Base-by-base conservation (phyloP, 768 basidiomycete genomes). In the Suillus paluster region DNA sequence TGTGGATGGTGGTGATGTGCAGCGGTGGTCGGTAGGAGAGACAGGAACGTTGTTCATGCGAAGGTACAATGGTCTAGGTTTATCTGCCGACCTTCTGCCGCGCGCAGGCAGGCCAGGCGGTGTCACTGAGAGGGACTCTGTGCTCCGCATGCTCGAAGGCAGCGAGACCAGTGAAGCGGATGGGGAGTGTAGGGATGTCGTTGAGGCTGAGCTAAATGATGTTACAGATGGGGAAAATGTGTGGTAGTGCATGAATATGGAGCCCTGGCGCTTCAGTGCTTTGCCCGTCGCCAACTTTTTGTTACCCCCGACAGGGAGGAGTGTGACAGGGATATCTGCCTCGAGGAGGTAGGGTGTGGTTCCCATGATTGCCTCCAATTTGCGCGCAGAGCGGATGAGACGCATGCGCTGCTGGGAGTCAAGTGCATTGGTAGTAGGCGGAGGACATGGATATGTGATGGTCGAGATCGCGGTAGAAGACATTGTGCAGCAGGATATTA, bases 321-420 rank as follows among this genome's bases (percentile, higher is more conserved):
- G 27, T 3, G 65, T 52, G n/a, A 66, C 62, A 36, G 73, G 64
- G 0, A 34, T 50, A 57, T 71, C 64, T 36, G 58, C 60, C 39
- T 78, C 77, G n/a, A 78, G 48, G 9, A 78, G 68, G 58, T 54
- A 71, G 0, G 77, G 77, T 25, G 78, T 78, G 11, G 76, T 71
- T 62, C 77, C 77, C 58, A 78, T 70, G 46, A 78, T 61, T 5
- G 75, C 67, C 42, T 70, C 74, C 27, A 79, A 66, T 57, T 78
- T 78, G 61, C 75, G 73, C 11, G 77, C 75, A 3, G 77, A 75
- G 38, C 77, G 77, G 15, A 78, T 64, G 21, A 78, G 78, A 49
- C 74, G 76, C 2, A 67, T 59, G 30, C 78, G 77, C 44, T 77
- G 71, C 38, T 70, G 65, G 0, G 73, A 59, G 25, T 72, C 62